Evolutionary conservation across 768 basidiomycete genomes (phyloP), one percentile per base, ranked within the genome.

Genomic region (Cyathus striatus): DNA sequence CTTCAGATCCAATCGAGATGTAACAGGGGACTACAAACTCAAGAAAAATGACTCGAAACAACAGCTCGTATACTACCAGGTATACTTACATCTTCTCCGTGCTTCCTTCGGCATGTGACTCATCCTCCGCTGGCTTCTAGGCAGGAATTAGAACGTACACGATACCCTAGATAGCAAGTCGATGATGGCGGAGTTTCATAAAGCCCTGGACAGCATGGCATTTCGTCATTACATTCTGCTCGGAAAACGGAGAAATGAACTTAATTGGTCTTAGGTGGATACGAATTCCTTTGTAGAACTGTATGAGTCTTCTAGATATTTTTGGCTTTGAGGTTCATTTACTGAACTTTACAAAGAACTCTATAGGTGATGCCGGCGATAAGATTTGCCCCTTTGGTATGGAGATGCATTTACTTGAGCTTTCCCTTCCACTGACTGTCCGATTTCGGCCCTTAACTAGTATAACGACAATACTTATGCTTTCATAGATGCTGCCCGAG

Each of bases 21-120:
- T n/a, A n/a, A n/a, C n/a, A n/a, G n/a, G n/a, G n/a, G n/a, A n/a
- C n/a, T n/a, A n/a, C n/a, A n/a, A n/a, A n/a, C n/a, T n/a, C n/a
- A n/a, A n/a, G n/a, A n/a, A 86, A 58, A 79, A 83, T 38, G 72
- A 81, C 48, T 65, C 67, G 20, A 48, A 55, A 10, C 62, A 79
- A 42, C 86, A 88, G 52, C 67, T 86, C 56, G 82, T 84, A 1
- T 88, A 88, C 50, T 88, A 88, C 56, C 86, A 88, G 68, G 85
- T 78, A 5, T 40, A 20, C 32, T 25, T 10, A 48, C 38, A 21
- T 21, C 32, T 26, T 41, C 18, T 10, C 30, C 30, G n/a, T n/a
- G n/a, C n/a, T n/a, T n/a, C n/a, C n/a, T n/a, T n/a, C 20, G 42
- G 9, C n/a, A n/a, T 30, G 9, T 9, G 27, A 23, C 23, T 16